Percentiles rank a stretch among this genome's conserved stretches.
Evolutionary conservation across 2,329 filamentous ascomycete species (phyloP).

Genomic region (Aspergillus ustus): DNA sequence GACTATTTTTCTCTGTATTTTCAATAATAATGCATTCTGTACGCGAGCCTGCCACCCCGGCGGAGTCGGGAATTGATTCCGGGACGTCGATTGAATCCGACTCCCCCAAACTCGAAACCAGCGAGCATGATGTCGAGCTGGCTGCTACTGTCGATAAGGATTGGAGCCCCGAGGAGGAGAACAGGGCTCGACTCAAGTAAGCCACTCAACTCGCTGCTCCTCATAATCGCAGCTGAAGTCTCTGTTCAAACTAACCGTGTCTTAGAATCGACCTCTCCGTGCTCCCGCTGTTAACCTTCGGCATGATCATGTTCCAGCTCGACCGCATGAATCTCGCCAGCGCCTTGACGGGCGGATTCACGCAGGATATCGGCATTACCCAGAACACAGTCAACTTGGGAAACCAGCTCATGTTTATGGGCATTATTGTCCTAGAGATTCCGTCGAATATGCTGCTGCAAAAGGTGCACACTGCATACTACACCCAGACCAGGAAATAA

Average conservation of each 20-base stretch:
- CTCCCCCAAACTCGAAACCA: background rate
- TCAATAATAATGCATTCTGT: too few species aligned
- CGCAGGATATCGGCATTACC: slow-evolving; percentile 47
- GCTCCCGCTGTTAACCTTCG: slow-evolving; percentile 55
- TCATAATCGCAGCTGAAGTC: too few species aligned
- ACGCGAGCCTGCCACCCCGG: too few species aligned
- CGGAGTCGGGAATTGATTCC: background rate
- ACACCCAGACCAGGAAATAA: too few species aligned
- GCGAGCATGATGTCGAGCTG: background rate
- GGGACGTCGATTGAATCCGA: background rate
- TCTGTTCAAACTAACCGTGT: too few species aligned
- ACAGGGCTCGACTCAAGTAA: background rate
- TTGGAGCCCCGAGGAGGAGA: background rate
- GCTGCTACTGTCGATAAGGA: background rate
- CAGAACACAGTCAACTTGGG: slow-evolving; percentile 58
- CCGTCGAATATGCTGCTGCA: slow-evolving; percentile 53
- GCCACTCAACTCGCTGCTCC: background rate
- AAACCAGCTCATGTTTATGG: slow-evolving; percentile 59
- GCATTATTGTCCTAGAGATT: slow-evolving; percentile 57
- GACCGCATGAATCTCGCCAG: slow-evolving; percentile 60
- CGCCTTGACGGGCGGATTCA: slow-evolving; percentile 56
- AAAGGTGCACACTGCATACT: background rate
- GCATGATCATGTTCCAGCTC: slow-evolving; percentile 57
- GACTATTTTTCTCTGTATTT: too few species aligned
- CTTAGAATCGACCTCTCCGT: slow-evolving; percentile 53